Conservation (phyloP, 345 rosid genomes). For the Geranium brycei region DNA sequence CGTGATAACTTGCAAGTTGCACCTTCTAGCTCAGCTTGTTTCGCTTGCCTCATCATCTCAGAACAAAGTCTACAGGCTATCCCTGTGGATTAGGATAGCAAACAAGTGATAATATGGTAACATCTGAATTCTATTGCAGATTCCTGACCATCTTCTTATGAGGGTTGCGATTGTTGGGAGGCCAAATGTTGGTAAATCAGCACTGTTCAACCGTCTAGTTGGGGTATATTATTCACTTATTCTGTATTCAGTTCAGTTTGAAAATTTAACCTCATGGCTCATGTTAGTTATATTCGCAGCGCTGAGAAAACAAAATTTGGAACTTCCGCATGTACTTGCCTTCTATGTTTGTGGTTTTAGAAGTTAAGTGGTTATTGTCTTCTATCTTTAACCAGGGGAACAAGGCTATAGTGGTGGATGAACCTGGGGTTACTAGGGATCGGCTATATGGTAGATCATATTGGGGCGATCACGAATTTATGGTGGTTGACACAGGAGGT, state of each 20-base stretch:
- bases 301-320: not conserved
- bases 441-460: constrained; percentile 82
- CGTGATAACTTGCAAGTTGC: no score
- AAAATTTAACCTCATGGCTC: no score
- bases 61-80: not conserved
- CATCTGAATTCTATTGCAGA: constrained; percentile 32
- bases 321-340: not conserved
- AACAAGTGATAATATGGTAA: constrained; percentile 1
- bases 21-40: no score
- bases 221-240: constrained; percentile 39
- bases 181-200: constrained; percentile 96
- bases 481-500: constrained; percentile 92
- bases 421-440: constrained; percentile 94
- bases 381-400: constrained; percentile 34
- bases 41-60: not conserved
- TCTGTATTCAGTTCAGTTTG: not conserved
- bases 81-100: not conserved
- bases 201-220: constrained; percentile 85
- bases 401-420: constrained; percentile 90
- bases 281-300: no score
- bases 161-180: constrained; percentile 85
- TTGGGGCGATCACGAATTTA: constrained; percentile 76
- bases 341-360: not conserved
- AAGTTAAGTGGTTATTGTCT: constrained; percentile 1
- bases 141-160: constrained; percentile 75